Conservation (phyloP, 805 yeast species). For the Candida qinlingensis region DNA sequence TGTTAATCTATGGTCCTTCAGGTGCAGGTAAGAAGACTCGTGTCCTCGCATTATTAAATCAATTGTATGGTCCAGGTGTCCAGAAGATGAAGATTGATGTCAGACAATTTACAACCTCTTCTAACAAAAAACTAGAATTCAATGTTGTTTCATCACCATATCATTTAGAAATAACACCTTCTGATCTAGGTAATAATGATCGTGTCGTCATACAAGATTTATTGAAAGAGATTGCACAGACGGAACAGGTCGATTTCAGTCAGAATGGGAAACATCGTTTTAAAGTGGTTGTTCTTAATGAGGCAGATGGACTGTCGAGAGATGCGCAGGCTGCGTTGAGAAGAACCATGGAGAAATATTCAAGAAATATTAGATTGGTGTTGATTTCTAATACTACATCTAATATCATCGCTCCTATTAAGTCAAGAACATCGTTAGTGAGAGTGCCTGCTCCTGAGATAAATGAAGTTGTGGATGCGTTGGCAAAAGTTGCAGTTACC, state of each 20-base stretch:
- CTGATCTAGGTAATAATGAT: slow-evolving; percentile 95
- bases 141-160: slow-evolving; percentile 88
- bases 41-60: slow-evolving; percentile 69
- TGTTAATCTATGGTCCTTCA: slow-evolving; percentile 88
- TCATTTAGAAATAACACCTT: slow-evolving; percentile 93
- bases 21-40: slow-evolving; percentile 98
- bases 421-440: slow-evolving; percentile 85
- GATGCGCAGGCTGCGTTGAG: slow-evolving; percentile 96
- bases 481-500: slow-evolving; percentile 48
- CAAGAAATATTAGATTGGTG: slow-evolving; percentile 78
- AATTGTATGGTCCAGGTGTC: slow-evolving; percentile 77
- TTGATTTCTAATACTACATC: slow-evolving; percentile 87
- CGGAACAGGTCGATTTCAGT: slow-evolving; percentile 84
- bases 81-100: slow-evolving; percentile 87
- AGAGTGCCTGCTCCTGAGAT: slow-evolving; percentile 77
- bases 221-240: slow-evolving; percentile 89
- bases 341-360: slow-evolving; percentile 94
- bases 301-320: slow-evolving; percentile 82
- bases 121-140: slow-evolving; percentile 78
- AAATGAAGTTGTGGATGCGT: slow-evolving; percentile 51
- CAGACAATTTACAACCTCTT: slow-evolving; percentile 69
- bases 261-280: slow-evolving; percentile 46
- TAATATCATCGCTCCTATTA: slow-evolving; percentile 88
- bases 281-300: slow-evolving; percentile 82
- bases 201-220: slow-evolving; percentile 92